Base-by-base conservation (phyloP, 805 yeast species). In the Hanseniaspora pseudoguilliermondii region DNA sequence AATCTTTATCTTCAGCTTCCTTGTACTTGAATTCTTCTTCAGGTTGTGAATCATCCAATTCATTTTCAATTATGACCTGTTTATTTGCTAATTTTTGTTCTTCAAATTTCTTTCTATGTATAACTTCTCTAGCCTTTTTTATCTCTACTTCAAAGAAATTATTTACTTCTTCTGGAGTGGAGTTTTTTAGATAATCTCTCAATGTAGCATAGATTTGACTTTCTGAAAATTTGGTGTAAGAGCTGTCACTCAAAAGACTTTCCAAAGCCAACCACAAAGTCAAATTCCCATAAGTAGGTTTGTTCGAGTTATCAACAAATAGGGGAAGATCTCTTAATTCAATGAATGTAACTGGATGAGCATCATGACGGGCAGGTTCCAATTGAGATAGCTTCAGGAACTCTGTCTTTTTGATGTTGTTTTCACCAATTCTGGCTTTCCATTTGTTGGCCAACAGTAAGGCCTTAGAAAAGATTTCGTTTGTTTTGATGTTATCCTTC, bases 331-430 rank as follows among this genome's bases (percentile, higher is more conserved):
- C 96, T 1, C 91, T 95, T 49, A 93, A 73, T 69, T 93, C 98
- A 54, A 93, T 65, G 9, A 90, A 82, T 0, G 93, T 82, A 75
- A 86, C 93, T 35, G 90, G 90, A 0, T 97, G 95, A 59, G 82
- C 84, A 67, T 93, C 98, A 56, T 93, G 90, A 48, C 83, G 69
- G 61, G 97, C 76, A 18, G 90, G 88, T 68, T 93, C 97, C 59
- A 93, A 73, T 62, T 79, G 82, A 59, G 89, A 71, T 54, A 91
- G 79, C 61, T 97, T 79, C 2, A 97, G 88, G 71, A 83, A 91
- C 1, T 97, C 97, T 59, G 88, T 32, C n/a, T 18, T 34, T 29
- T n/a, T 46, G 39, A 20, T 46, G 13, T 46, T 13, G 15, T 53
- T 35, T 18, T 36, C 44, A 21, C 50, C 42, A 6, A 53, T 39